These are phyloP conservation scores for Graphilbum sp. DNA, from an alignment of 2,329 filamentous ascomycete species.

Conservation along the genomic window DNA sequence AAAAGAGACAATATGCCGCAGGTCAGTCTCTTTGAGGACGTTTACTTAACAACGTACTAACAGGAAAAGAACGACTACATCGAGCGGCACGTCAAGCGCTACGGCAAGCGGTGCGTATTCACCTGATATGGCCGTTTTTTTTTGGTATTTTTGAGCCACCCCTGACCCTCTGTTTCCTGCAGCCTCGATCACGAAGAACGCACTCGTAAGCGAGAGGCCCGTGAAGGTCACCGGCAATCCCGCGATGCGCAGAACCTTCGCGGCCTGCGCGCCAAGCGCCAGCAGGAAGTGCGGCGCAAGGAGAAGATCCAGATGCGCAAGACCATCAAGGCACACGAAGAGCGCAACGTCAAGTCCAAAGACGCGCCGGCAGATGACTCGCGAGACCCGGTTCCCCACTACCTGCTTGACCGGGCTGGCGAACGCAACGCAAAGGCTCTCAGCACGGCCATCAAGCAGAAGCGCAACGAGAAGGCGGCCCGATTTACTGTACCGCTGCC, in stretches of 20 bases:
- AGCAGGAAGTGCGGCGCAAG: conserved; percentile 83
- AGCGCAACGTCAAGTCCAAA: conserved; percentile 82
- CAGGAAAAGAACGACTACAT: conserved; percentile 66
- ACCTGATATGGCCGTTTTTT: conserved; percentile 17
- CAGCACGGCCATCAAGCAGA: conserved; percentile 83
- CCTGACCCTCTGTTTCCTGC: not conserved
- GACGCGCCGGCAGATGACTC: conserved; percentile 48
- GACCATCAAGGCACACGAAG: conserved; percentile 85
- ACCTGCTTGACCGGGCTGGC: conserved; percentile 70
- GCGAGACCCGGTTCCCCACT: conserved; percentile 71
- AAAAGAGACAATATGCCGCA: conserved; percentile 10
- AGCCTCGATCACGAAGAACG: conserved; percentile 72
- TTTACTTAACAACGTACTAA: too few relatives aligned
- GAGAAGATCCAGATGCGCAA: conserved; percentile 99
- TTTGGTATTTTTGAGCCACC: conserved; percentile 15
- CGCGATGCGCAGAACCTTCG: conserved; percentile 86
- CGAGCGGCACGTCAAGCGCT: conserved; percentile 58
- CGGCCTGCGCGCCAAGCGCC: conserved; percentile 80
- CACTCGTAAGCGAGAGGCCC: conserved; percentile 67
- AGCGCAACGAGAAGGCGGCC: conserved; percentile 82
- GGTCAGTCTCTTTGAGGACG: conserved; percentile 2
- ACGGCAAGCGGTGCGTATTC: conserved; percentile 16
- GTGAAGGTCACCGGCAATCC: conserved; percentile 76
- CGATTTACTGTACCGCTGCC: conserved; percentile 85
- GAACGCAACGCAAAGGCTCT: conserved; percentile 29